Evolutionary conservation across 371 early-diverging fungal genomes (phyloP), one percentile per base, ranked within the genome.

Genomic region (Nosema granulosis): DNA sequence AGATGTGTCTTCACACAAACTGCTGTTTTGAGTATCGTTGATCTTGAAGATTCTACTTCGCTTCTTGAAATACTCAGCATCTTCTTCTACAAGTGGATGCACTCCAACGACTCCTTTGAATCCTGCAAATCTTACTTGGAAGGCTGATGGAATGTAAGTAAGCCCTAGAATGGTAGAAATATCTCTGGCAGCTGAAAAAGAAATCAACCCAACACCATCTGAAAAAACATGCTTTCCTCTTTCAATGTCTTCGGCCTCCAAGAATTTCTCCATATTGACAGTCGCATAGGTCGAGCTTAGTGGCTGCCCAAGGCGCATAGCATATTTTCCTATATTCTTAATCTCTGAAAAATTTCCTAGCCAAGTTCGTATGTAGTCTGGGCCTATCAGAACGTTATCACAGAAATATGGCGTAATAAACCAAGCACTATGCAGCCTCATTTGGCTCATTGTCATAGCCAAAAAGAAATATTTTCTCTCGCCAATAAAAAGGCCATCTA

Each of bases 151-250:
- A 0, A 84, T 67, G 0, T 77, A 63, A 43, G 80, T 80, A 32
- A 90, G 82, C 31, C 87, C 85, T 72, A 90, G 69, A 11, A 76
- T 79, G 0, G 80, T 59, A 0, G 87, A 87, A 9, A 90, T 87
- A 20, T 77, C 86, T 80, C 50, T 68, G 0, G 90, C 90, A 18
- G 89, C 68, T 0, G 31, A 77, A 6, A 72, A 73, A 0, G 89
- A 87, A 6, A 92, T 88, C 26, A 81, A 84, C 4, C 93, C 93
- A n/a, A 90, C 88, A 12, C 94, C 94, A 78, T 93, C 94, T 3
- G 90, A 88, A 76, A 92, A 92, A 0, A 75, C 83, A 74, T 85
- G 89, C 13, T 37, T 52, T 74, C 71, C 68, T 43, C 57, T 63
- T n/a, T 35, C 35, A 56, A 68, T 68, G 61, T 80, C 80, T 16